A percentile compares a stretch with the other conserved stretches of the same genome.
Evolutionary conservation across 2,329 filamentous ascomycete genomes (phyloP).

Genomic region (Phyllosticta citriasiana): DNA sequence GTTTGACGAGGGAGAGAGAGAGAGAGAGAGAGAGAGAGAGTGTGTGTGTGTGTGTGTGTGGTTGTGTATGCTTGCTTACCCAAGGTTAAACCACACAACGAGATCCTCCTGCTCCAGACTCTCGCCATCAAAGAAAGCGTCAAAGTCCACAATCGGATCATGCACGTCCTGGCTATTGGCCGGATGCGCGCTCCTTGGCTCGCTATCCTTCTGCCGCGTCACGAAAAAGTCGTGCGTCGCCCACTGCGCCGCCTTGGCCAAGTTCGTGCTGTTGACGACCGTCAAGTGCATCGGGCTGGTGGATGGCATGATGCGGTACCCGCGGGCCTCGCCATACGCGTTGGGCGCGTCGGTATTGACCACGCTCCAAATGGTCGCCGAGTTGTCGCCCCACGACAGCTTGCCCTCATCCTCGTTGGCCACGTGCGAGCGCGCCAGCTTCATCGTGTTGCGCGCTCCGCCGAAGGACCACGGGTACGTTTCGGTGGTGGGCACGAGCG

Average conservation of each 20-base stretch:
- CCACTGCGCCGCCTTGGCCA: constrained; percentile 39
- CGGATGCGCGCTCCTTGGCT: constrained; percentile 37
- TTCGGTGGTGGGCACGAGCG: constrained; percentile 21
- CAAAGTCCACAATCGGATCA: constrained; percentile 43
- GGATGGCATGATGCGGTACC: constrained; percentile 35
- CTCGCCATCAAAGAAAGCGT: constrained; percentile 40
- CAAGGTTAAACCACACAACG: constrained; percentile 43
- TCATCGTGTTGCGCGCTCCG: constrained; percentile 42
- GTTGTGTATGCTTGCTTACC: background rate
- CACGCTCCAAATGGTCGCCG: constrained; percentile 39
- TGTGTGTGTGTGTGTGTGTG: no score
- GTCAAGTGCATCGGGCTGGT: constrained; percentile 32
- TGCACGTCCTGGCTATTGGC: constrained; percentile 36
- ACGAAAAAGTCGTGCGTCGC: constrained; percentile 44
- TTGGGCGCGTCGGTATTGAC: constrained; percentile 43
- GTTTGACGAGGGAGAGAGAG: no score
- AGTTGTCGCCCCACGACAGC: constrained; percentile 40
- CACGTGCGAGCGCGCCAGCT: constrained; percentile 35
- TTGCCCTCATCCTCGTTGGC: constrained; percentile 25
- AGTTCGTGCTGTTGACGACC: constrained; percentile 37
- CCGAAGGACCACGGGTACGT: constrained; percentile 42
- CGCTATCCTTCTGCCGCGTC: constrained; percentile 43
- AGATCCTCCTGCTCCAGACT: constrained; percentile 30
- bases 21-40: no score
- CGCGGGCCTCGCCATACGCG: constrained; percentile 41